These are phyloP conservation scores for Omphalotus olearius DNA, from an alignment of 1,284 basidiomycete genomes.

Conservation along the genomic window DNA sequence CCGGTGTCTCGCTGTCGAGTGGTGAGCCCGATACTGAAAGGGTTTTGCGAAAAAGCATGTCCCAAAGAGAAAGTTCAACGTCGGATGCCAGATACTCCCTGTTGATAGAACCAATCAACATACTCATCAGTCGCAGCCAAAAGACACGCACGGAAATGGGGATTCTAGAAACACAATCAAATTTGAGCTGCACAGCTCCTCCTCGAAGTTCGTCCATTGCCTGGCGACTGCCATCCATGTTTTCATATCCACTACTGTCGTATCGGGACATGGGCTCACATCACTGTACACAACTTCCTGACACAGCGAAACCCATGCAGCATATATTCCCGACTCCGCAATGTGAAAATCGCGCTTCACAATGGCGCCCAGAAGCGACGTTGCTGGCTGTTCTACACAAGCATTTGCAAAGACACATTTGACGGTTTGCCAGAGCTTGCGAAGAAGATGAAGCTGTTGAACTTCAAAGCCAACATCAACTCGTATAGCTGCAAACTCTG, in stretches of 20 bases:
- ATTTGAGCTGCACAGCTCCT: neutral
- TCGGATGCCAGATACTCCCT: conserved; percentile 3
- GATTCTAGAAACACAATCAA: conserved; percentile 6
- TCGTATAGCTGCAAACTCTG: neutral
- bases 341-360: conserved; percentile 4
- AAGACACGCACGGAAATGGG: conserved; percentile 4
- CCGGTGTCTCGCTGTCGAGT: neutral
- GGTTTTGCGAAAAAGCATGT: neutral
- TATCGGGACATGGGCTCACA: neutral
- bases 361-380: neutral
- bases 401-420: neutral
- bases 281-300: neutral
- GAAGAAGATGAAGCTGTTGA: neutral
- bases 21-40: neutral
- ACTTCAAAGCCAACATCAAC: neutral
- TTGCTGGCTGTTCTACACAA: neutral
- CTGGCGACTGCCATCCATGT: conserved; percentile 5
- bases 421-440: conserved; percentile 1
- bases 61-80: conserved; percentile 4
- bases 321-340: neutral
- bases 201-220: neutral
- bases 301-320: conserved; percentile 1
- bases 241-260: neutral
- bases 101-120: neutral
- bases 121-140: neutral